Evolutionary conservation across 441 rosid species (phyloP).

Genomic region (Adansonia madagascariensis): DNA sequence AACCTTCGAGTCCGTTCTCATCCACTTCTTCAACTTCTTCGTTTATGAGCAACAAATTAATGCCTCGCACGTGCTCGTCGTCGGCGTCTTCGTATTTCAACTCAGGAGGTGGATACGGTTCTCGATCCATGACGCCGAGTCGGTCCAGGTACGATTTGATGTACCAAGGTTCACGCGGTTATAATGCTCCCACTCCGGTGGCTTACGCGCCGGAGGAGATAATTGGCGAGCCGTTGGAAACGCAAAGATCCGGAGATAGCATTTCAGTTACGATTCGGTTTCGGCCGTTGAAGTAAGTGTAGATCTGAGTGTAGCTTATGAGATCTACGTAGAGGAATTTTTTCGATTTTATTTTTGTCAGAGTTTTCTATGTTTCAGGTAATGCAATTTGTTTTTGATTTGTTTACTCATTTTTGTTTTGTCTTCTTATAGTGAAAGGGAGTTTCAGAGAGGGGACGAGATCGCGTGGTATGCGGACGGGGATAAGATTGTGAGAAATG

Average conservation of each 20-base stretch:
- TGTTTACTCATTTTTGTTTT: conserved; percentile 16
- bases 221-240: conserved; percentile 63
- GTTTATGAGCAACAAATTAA: conserved; percentile 55
- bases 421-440: conserved; percentile 77
- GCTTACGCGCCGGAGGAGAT: conserved; percentile 70
- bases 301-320: conserved; percentile 63
- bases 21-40: conserved; percentile 84
- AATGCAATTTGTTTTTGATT: conserved; percentile 24
- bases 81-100: conserved; percentile 64
- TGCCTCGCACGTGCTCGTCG: conserved; percentile 84
- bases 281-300: conserved; percentile 83
- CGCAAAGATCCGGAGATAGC: conserved; percentile 74
- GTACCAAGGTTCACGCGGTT: conserved; percentile 46
- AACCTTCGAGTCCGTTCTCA: conserved; percentile 75
- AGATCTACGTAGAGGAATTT: conserved; percentile 51
- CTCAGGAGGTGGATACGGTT: conserved; percentile 52
- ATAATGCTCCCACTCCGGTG: conserved; percentile 52
- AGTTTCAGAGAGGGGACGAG: conserved; percentile 95
- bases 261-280: conserved; percentile 98
- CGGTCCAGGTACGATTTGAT: conserved; percentile 66
- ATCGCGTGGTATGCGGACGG: conserved; percentile 97
- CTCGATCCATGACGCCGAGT: conserved; percentile 81
- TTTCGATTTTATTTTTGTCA: conserved; percentile 24
- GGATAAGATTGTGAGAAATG: conserved; percentile 85
- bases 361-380: conserved; percentile 16